These are phyloP conservation scores for Warburgia ugandensis DNA, from an alignment of 164 flowering plant species.

Conservation along the genomic window DNA sequence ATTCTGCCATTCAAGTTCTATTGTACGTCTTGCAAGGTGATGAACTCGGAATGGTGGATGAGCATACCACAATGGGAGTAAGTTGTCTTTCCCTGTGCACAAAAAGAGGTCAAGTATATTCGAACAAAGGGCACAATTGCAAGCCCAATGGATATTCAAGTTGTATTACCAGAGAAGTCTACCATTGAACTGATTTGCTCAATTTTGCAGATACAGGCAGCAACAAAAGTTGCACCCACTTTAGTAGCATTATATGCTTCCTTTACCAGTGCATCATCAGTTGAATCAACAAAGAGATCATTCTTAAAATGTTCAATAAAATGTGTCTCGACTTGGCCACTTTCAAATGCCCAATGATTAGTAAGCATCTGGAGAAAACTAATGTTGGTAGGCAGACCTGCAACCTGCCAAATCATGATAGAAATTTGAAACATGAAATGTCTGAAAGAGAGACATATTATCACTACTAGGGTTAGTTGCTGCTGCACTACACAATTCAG, in stretches of 20 bases:
- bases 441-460: not conserved
- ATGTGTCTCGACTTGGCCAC: conserved; percentile 86
- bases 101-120: not conserved
- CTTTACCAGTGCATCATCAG: conserved; percentile 26
- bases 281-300: conserved; percentile 61
- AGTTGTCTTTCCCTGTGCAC: conserved; percentile 33
- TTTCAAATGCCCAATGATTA: conserved; percentile 71
- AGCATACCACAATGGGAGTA: conserved; percentile 65
- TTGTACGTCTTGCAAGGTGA: conserved; percentile 48
- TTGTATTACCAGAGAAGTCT: conserved; percentile 36
- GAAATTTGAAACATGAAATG: not conserved
- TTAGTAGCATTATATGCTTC: conserved; percentile 40
- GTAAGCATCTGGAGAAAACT: conserved; percentile 71
- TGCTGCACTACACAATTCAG: not conserved
- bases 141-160: not conserved
- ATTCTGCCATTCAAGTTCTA: conserved; percentile 75
- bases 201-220: conserved; percentile 69
- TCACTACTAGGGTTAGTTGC: not conserved
- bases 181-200: conserved; percentile 34
- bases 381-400: conserved; percentile 92
- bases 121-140: too few relatives aligned
- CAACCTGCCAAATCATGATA: conserved; percentile 68
- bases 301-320: conserved; percentile 74
- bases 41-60: conserved; percentile 83
- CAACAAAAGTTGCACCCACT: conserved; percentile 53